Evolutionary conservation across 1,284 basidiomycete species (phyloP).

Genomic region (Melanopsichium pennsylvanicum): DNA sequence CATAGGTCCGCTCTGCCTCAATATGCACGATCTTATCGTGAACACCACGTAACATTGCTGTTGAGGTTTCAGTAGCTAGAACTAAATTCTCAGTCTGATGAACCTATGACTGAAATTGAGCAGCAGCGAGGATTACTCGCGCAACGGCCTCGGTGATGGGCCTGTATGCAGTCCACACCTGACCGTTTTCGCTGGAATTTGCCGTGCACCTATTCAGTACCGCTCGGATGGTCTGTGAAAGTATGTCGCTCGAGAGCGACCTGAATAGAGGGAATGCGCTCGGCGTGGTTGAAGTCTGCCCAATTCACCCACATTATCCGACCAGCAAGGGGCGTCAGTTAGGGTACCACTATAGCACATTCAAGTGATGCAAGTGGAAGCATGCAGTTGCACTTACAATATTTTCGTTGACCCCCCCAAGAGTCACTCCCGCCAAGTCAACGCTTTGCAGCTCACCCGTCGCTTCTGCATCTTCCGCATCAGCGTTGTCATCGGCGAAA

Average conservation of each 20-base stretch:
- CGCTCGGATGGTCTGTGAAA: constrained; percentile 12
- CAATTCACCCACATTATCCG: too few relatives aligned
- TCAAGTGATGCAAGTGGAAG: too few relatives aligned
- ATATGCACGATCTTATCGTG: too few relatives aligned
- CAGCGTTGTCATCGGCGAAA: not conserved
- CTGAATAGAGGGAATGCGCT: constrained; percentile 25
- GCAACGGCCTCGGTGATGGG: constrained; percentile 26
- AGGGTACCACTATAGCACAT: too few relatives aligned
- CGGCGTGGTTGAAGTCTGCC: constrained; percentile 17
- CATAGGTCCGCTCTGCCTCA: too few relatives aligned
- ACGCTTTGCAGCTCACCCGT: not conserved
- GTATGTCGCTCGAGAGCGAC: constrained; percentile 18
- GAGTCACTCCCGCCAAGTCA: constrained; percentile 5
- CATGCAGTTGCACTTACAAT: constrained; percentile 10
- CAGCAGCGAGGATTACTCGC: constrained; percentile 22
- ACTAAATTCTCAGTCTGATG: too few relatives aligned
- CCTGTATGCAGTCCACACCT: constrained; percentile 19
- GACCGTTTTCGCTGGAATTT: not conserved
- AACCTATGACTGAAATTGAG: constrained; percentile 26
- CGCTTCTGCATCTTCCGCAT: not conserved
- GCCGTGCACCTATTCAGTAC: not conserved
- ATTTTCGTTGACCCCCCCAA: constrained; percentile 18
- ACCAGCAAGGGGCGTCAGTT: too few relatives aligned
- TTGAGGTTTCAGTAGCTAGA: too few relatives aligned
- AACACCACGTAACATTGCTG: too few relatives aligned